These are phyloP conservation scores for Juncus inflexus DNA, from an alignment of 176 grass and related monocot species.

Conservation along the genomic window DNA sequence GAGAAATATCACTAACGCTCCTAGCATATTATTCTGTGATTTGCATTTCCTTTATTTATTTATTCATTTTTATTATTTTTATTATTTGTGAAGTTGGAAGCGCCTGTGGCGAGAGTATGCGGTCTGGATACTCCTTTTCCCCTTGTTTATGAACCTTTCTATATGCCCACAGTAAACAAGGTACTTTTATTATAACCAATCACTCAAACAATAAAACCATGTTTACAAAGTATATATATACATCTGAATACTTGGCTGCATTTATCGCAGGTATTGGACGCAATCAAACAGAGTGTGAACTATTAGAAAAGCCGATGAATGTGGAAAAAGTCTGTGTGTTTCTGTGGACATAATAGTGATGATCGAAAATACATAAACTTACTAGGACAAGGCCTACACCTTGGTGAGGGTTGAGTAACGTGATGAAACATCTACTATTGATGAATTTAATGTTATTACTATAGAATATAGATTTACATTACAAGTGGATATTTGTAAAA, in stretches of 20 bases:
- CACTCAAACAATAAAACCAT: neutral
- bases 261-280: conserved; percentile 54
- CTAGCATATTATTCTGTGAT: neutral
- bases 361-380: too few relatives aligned
- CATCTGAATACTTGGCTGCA: neutral
- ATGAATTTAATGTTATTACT: too few relatives aligned
- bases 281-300: conserved; percentile 79
- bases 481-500: too few relatives aligned
- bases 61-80: too few relatives aligned
- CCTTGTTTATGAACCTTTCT: conserved; percentile 87
- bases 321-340: too few relatives aligned
- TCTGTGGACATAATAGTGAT: too few relatives aligned
- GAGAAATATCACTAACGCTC: neutral
- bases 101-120: conserved; percentile 66
- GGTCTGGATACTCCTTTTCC: conserved; percentile 91
- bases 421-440: too few relatives aligned
- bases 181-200: conserved; percentile 24
- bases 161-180: conserved; percentile 93
- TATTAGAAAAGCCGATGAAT: conserved; percentile 31
- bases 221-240: neutral
- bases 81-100: conserved; percentile 58
- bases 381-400: too few relatives aligned
- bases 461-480: too few relatives aligned
- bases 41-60: too few relatives aligned
- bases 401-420: too few relatives aligned